Evolutionary conservation across 768 basidiomycete species (phyloP).

Genomic region (Agaricus blazei): DNA sequence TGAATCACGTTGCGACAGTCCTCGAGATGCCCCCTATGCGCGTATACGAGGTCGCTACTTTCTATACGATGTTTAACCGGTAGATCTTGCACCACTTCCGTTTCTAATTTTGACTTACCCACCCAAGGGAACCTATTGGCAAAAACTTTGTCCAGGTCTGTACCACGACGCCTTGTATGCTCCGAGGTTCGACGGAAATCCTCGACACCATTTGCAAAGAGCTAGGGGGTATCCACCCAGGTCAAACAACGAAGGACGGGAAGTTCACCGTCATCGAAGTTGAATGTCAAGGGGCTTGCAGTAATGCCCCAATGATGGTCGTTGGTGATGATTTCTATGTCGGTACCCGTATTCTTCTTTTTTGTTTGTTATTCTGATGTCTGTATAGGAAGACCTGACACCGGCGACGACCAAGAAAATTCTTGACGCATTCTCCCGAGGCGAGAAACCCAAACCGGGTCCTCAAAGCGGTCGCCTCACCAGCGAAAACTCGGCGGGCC

Average conservation of each 20-base stretch:
- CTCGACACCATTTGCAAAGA: conserved; percentile 79
- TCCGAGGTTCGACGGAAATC: conserved; percentile 87
- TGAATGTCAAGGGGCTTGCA: conserved; percentile 98
- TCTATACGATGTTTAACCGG: conserved; percentile 99
- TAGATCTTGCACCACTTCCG: conserved; percentile 21
- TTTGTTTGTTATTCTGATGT: conserved; percentile 8
- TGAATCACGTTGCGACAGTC: conserved; percentile 96
- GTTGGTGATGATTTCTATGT: conserved; percentile 97
- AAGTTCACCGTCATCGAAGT: conserved; percentile 98
- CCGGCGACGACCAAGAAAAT: conserved; percentile 71
- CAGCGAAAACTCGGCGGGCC: conserved; percentile 89
- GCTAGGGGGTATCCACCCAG: conserved; percentile 79
- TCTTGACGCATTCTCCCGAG: conserved; percentile 74
- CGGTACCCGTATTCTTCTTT: conserved; percentile 20
- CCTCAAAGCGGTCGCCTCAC: conserved; percentile 86
- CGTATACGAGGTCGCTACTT: conserved; percentile 98
- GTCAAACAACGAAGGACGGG: conserved; percentile 90
- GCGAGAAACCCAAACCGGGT: conserved; percentile 87
- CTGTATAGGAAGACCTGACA: conserved; percentile 75
- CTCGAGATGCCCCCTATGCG: conserved; percentile 97
- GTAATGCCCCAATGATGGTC: conserved; percentile 96
- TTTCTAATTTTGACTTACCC: not conserved
- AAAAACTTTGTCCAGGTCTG: conserved; percentile 95
- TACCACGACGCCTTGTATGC: conserved; percentile 98
- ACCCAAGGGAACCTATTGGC: conserved; percentile 82